Conservation (phyloP, 352 stramenopile species). For the Phytophthora hibernalis region DNA sequence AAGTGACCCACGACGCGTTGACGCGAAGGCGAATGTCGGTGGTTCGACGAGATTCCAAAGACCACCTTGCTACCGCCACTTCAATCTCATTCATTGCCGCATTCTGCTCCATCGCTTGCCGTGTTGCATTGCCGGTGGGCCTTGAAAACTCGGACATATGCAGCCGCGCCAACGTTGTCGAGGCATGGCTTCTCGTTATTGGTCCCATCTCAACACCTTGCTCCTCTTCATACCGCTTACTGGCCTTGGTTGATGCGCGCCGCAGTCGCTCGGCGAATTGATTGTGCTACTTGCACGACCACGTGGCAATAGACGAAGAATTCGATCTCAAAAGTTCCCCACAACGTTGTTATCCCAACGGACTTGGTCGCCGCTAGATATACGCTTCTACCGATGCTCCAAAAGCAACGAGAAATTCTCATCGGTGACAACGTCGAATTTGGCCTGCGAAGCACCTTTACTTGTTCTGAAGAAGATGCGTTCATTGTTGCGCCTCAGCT, state of each 20-base stretch:
- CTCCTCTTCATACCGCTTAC: neutral
- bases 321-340: neutral
- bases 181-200: constrained; percentile 1
- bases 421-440: neutral
- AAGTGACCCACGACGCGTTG: neutral
- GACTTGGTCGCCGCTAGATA: neutral
- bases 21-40: neutral
- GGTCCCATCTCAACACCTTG: neutral
- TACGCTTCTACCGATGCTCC: neutral
- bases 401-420: neutral
- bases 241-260: neutral
- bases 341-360: neutral
- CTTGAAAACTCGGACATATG: neutral
- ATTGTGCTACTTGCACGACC: neutral
- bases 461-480: neutral
- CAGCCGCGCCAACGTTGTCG: neutral
- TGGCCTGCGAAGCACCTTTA: neutral
- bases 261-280: neutral
- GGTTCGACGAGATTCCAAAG: neutral
- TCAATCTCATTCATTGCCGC: neutral
- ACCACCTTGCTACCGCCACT: neutral
- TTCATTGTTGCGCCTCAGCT: neutral
- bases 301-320: constrained; percentile 1
- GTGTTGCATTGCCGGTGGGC: neutral
- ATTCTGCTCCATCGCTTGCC: neutral